Evolutionary conservation across 306 rosid species (phyloP).

Genomic region (Astragalus membranaceus): DNA sequence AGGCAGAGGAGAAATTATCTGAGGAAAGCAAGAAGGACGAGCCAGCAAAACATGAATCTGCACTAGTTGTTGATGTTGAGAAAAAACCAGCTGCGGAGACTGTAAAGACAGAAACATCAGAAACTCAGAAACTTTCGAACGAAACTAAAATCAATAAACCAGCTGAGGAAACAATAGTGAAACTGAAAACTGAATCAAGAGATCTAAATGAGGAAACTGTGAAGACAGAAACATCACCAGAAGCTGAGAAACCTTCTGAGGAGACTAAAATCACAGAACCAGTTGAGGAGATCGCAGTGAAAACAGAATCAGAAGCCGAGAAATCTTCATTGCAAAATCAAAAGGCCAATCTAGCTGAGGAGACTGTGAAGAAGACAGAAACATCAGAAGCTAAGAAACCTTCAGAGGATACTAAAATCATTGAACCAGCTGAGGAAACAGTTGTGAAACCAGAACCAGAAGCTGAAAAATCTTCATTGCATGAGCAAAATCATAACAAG

Average conservation of each 20-base stretch:
- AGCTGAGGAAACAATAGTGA: not conserved
- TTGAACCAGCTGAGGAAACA: not conserved
- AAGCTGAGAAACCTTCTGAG: not conserved
- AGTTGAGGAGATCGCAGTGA: not conserved
- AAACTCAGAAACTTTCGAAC: conserved; percentile 2
- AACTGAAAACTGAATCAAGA: not conserved
- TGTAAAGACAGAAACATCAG: not conserved
- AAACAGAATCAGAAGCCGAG: not conserved
- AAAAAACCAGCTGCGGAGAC: not conserved
- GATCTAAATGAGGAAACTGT: too few relatives aligned
- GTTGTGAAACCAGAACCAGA: not conserved
- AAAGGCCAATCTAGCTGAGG: not conserved
- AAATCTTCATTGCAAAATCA: not conserved
- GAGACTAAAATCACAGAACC: not conserved
- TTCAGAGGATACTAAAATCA: conserved; percentile 3
- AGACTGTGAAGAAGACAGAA: not conserved
- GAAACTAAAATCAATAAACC: not conserved
- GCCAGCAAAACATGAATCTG: conserved; percentile 1
- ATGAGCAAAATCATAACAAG: too few relatives aligned
- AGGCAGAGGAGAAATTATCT: conserved; percentile 4
- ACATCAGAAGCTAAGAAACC: not conserved
- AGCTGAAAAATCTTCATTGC: not conserved
- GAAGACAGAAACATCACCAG: not conserved
- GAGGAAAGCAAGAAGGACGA: conserved; percentile 10
- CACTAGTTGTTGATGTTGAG: not conserved